Base-by-base conservation (phyloP, 2,329 filamentous ascomycete genomes). In the Lanzia echinophila region DNA sequence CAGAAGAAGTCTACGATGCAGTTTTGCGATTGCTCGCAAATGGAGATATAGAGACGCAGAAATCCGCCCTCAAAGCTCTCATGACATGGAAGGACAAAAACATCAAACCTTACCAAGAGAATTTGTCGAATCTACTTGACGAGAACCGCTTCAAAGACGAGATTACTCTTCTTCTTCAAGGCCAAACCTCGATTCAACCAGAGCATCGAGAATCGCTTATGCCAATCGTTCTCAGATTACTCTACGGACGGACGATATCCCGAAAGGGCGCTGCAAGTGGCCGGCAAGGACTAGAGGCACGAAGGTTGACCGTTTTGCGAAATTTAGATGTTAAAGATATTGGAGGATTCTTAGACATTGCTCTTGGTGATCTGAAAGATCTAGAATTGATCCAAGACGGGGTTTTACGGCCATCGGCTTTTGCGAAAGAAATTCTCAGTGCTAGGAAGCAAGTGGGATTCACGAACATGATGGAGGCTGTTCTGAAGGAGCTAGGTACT, bases 71-170 rank as follows among this genome's bases (percentile, higher is more conserved):
- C 34, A 91, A 90, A 68, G 88, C 87, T 8, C 81, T 99, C 7
- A 76, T 96, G 50, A 82, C 90, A 0, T 99, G 94, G 92, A 97
- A 96, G 68, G 81, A 87, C 55, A 78, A 85, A 2, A 83, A 79
- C 8, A 76, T 99, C 47, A 79, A 79, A 56, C 78, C 84, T 0
- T 96, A 97, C 65, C 83, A 90, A 63, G 90, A 96, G 62, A 89
- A 91, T 62, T 72, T 99, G 22, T 79, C 90, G 58, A 91, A 90
- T 62, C 76, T 99, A 2, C 79, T 97, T 8, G 94, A 99, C 61
- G 94, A 97, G 58, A 84, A 88, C 22, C 82, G 88, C 47, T 96
- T 97, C 72, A 89, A 90, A 65, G 94, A 97, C 65, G 92, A 97
- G 67, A 78, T 99, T n/a, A 86, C 90, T 0, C 83, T 94, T 4